phyloP scores from a whole-genome alignment of 306 rosid genomes.

The Sindora glabra region DNA sequence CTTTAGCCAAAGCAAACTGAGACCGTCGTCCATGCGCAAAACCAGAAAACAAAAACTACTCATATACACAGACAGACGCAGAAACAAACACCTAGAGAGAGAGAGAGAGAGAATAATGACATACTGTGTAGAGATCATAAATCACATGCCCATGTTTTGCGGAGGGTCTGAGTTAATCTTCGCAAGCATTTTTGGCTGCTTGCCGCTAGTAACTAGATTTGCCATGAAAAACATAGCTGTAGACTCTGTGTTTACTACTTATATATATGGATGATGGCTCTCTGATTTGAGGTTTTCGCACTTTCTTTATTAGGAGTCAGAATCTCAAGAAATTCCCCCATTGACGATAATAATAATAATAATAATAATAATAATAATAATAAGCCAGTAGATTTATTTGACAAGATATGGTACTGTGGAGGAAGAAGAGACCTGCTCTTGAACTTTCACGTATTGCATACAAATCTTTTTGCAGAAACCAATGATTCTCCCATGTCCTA shows the following conservation, averaged over 20 bases:
- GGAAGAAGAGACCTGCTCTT: too few species aligned
- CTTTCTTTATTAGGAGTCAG: conserved; percentile 26
- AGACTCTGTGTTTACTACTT: conserved; percentile 7
- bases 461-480: too few species aligned
- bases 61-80: neutral
- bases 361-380: too few species aligned
- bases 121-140: conserved; percentile 30
- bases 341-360: too few species aligned
- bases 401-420: too few species aligned
- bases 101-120: conserved; percentile 23
- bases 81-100: too few species aligned
- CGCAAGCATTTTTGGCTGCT: conserved; percentile 23
- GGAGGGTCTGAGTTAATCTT: conserved; percentile 22
- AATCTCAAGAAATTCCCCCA: conserved; percentile 50
- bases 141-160: conserved; percentile 66
- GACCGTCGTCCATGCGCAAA: neutral
- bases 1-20: conserved; percentile 32
- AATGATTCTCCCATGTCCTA: too few species aligned
- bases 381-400: too few species aligned
- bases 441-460: too few species aligned
- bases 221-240: conserved; percentile 4
- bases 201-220: too few species aligned
- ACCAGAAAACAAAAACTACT: neutral
- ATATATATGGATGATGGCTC: conserved; percentile 8
- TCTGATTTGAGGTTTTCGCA: neutral